phyloP scores from a whole-genome alignment of 2,329 filamentous ascomycete genomes.

The Fusarium sp. region DNA sequence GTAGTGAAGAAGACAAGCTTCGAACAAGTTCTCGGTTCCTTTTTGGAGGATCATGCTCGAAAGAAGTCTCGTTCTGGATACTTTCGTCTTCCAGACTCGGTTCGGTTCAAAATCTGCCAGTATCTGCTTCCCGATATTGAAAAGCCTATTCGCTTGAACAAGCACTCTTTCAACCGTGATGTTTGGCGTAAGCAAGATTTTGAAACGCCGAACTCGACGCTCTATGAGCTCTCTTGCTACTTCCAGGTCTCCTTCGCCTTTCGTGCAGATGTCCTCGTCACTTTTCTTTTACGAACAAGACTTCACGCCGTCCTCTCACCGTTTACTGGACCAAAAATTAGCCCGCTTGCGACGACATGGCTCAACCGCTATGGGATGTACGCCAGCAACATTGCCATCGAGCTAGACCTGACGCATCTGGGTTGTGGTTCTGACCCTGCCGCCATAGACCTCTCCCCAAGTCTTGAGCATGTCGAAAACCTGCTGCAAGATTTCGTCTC shows the following conservation, averaged over 20 bases:
- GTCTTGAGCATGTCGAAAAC: conserved; percentile 44
- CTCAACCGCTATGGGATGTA: conserved; percentile 54
- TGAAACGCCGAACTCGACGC: conserved; percentile 46
- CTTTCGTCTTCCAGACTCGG: conserved; percentile 45
- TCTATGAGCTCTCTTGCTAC: conserved; percentile 47
- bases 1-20: conserved; percentile 31
- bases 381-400: conserved; percentile 56
- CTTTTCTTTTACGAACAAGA: conserved; percentile 52
- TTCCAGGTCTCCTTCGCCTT: conserved; percentile 54
- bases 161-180: conserved; percentile 44
- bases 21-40: conserved; percentile 37
- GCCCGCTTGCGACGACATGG: conserved; percentile 55
- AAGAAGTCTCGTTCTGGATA: conserved; percentile 28
- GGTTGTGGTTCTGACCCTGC: conserved; percentile 50
- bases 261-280: conserved; percentile 55
- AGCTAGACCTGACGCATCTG: conserved; percentile 58
- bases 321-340: conserved; percentile 51
- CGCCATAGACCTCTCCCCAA: conserved; percentile 45
- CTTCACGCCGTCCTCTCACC: conserved; percentile 59
- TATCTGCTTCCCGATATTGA: conserved; percentile 39
- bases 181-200: conserved; percentile 56
- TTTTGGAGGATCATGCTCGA: conserved; percentile 40
- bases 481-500: conserved; percentile 51
- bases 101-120: conserved; percentile 49
- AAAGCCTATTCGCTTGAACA: conserved; percentile 52